Evolutionary conservation across 352 stramenopile species (phyloP).

Genomic region (Globisporangium acanthophoron): DNA sequence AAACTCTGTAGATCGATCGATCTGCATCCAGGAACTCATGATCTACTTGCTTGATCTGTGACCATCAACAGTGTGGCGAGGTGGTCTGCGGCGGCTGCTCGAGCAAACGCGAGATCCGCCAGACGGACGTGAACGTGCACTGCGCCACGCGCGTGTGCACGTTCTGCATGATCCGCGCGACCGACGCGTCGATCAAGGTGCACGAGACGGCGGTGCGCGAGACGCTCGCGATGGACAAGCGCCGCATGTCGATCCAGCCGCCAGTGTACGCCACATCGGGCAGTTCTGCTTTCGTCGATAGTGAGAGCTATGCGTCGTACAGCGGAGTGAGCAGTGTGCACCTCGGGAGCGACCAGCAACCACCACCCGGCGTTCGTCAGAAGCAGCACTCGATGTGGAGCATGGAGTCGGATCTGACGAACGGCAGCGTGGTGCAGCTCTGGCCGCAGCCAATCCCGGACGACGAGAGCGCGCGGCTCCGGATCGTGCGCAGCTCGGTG

Average conservation of each 20-base stretch:
- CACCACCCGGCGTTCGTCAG: constrained; percentile 7
- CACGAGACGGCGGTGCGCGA: constrained; percentile 40
- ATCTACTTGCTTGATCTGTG: not conserved
- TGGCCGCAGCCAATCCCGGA: constrained; percentile 44
- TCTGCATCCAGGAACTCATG: not conserved
- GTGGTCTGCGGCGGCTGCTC: constrained; percentile 70
- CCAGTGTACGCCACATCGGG: not conserved
- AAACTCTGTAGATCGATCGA: not conserved
- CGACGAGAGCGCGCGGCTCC: constrained; percentile 41
- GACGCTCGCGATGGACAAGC: constrained; percentile 21
- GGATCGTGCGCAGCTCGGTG: constrained; percentile 43
- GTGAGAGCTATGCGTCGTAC: constrained; percentile 1
- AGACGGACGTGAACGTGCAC: constrained; percentile 78
- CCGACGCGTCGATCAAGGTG: constrained; percentile 56
- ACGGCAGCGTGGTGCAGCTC: constrained; percentile 57
- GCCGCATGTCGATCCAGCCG: constrained; percentile 20
- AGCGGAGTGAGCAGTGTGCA: not conserved
- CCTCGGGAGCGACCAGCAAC: not conserved
- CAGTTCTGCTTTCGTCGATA: no score
- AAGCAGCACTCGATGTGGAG: constrained; percentile 53
- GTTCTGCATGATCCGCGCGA: constrained; percentile 77
- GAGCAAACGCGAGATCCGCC: constrained; percentile 59
- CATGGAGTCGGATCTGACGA: constrained; percentile 56
- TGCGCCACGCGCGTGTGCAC: constrained; percentile 72
- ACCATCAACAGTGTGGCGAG: constrained; percentile 41